These are phyloP conservation scores for Anisodus acutangulus DNA, from an alignment of 257 asterid genomes.

Conservation along the genomic window DNA sequence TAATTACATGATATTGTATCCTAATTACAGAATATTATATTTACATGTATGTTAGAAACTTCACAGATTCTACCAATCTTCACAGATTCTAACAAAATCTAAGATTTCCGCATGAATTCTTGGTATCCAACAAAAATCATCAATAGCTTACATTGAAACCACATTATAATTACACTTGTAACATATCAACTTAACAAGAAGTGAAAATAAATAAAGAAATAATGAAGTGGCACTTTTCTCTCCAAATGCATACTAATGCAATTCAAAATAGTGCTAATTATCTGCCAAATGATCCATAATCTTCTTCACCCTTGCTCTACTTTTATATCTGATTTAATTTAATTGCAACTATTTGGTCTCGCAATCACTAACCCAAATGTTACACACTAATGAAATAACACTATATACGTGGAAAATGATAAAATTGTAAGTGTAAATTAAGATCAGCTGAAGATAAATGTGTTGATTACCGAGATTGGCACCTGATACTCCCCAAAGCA, in stretches of 20 bases:
- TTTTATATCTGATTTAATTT: background rate
- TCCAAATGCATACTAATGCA: background rate
- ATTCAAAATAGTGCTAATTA: background rate
- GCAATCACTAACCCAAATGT: background rate
- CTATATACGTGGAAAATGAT: background rate
- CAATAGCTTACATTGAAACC: background rate
- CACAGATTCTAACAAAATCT: background rate
- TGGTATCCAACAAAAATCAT: background rate
- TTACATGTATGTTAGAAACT: no score
- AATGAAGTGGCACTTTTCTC: slow-evolving; percentile 3
- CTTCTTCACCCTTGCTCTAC: background rate
- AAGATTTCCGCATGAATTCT: background rate
- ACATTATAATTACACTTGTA: background rate
- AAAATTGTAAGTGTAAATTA: background rate
- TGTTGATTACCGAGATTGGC: background rate
- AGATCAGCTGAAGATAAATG: slow-evolving; percentile 11
- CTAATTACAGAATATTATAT: no score
- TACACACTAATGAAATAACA: background rate
- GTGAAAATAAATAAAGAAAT: background rate
- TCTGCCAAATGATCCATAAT: slow-evolving; percentile 1
- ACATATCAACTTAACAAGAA: background rate
- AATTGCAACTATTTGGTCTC: background rate
- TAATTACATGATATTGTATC: no score
- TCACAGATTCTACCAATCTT: no score
- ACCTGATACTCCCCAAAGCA: background rate